Evolutionary conservation across 2,329 filamentous ascomycete genomes (phyloP).

Genomic region (Botrytis deweyae): DNA sequence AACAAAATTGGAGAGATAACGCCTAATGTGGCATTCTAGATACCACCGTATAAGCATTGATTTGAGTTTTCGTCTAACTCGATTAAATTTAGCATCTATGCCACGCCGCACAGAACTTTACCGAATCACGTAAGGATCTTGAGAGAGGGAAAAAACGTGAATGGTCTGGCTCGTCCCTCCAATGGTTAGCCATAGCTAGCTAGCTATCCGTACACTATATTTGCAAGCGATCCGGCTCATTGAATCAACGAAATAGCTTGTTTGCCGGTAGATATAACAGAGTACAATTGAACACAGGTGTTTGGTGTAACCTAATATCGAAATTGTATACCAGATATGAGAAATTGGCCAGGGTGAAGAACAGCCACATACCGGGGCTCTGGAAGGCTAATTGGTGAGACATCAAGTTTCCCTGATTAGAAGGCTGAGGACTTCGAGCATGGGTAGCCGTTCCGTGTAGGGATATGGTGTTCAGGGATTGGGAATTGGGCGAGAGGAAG

Average conservation of each 20-base stretch:
- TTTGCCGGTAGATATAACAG: background rate
- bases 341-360: background rate
- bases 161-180: background rate
- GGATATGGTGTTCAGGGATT: background rate
- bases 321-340: background rate
- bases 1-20: background rate
- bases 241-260: background rate
- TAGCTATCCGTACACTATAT: background rate
- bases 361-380: slow-evolving; percentile 7
- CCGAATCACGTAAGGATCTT: background rate
- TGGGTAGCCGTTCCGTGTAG: slow-evolving; percentile 8
- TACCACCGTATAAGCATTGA: background rate
- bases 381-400: slow-evolving; percentile 15
- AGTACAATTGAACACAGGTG: background rate
- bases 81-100: background rate
- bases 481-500: background rate
- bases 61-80: slow-evolving; percentile 3
- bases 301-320: background rate
- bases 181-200: background rate
- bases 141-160: background rate
- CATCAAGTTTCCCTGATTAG: background rate
- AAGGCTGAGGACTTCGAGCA: slow-evolving; percentile 9
- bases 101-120: background rate
- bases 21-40: slow-evolving; percentile 14
- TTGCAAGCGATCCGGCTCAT: background rate